Evolutionary conservation across 2,329 filamentous ascomycete species (phyloP).

Genomic region (Colletotrichum cordylinicola): DNA sequence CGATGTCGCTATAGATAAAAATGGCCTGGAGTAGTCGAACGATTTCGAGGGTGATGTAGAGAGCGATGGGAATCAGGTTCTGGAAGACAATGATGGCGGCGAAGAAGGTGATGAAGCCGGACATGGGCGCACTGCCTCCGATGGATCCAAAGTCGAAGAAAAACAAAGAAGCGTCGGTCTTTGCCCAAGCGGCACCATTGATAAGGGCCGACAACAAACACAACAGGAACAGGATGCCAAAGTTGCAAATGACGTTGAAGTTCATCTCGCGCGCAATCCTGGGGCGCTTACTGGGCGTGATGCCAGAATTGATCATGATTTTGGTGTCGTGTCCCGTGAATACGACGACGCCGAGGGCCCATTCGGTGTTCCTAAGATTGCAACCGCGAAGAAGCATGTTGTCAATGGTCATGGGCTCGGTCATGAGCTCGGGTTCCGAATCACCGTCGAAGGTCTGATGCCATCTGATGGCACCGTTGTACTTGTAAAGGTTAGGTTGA

Average conservation of each 20-base stretch:
- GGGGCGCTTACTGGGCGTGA: conserved; percentile 92
- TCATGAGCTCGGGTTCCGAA: conserved; percentile 75
- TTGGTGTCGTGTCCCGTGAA: conserved; percentile 98
- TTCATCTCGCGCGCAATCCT: conserved; percentile 93
- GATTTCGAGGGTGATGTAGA: conserved; percentile 97
- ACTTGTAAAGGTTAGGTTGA: conserved; percentile 94
- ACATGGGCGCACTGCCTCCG: conserved; percentile 74
- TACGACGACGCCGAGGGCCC: conserved; percentile 89
- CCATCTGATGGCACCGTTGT: conserved; percentile 91
- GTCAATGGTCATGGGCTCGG: conserved; percentile 92
- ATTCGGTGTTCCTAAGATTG: conserved; percentile 93
- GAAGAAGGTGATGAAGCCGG: conserved; percentile 97
- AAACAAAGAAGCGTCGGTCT: conserved; percentile 74
- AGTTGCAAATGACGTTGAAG: conserved; percentile 97
- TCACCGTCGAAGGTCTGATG: conserved; percentile 72
- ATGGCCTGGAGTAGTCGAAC: conserved; percentile 91
- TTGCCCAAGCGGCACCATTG: conserved; percentile 82
- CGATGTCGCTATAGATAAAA: conserved; percentile 95
- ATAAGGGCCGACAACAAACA: conserved; percentile 86
- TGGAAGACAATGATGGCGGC: conserved; percentile 94
- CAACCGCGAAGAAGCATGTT: conserved; percentile 93
- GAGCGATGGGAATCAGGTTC: conserved; percentile 97
- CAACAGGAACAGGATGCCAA: conserved; percentile 86
- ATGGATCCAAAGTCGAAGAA: conserved; percentile 89
- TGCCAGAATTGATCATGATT: conserved; percentile 98